Base-by-base conservation (phyloP, 495 filamentous ascomycete genomes). In the Penicillium tannophilum region DNA sequence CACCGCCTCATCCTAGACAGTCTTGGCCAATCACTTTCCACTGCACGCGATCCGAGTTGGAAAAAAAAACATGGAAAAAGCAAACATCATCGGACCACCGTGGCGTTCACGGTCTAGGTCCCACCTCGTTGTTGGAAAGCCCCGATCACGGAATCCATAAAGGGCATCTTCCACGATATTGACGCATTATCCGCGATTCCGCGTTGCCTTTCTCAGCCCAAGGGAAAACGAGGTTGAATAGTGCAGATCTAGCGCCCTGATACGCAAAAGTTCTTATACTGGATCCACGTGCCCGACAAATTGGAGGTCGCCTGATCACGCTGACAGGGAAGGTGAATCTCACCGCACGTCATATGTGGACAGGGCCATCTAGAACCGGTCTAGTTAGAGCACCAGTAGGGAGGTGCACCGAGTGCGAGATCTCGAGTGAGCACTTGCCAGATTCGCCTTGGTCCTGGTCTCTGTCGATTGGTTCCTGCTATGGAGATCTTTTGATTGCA, bases 281-380 rank as follows among this genome's bases (percentile, higher is more conserved):
- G 36, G 55, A 30, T 51, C 55, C 45, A 63, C 61, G 55, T 57
- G 59, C 49, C 31, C 16, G 31, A 46, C 58, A 55, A 64, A 60
- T 57, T 45, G 50, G 36, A 39, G 44, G 49, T 26, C 35, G 51
- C 51, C 58, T 24, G 58, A 58, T 58, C 30, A 43, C 19, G 61
- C 50, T 57, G 61, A 60, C 53, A 50, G 53, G 47, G 14, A 56
- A 12, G 11, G 44, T 45, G 36, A 58, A 55, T 60, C 48, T 57
- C 62, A 57, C 54, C 56, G 57, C 57, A 52, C 35, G 49, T 52
- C 49, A 52, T 36, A 52, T 36, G 33, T 39, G 49, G 33, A 52
- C 20, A 14, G 24, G 24, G 28, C 16, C 48, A 19, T 48, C 46
- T 48, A 14, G 46, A 54, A 41, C 33, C 39, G 56, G 24, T 41